phyloP scores from a whole-genome alignment of 2,329 filamentous ascomycete genomes.

The Arthrinium puccinioides region DNA sequence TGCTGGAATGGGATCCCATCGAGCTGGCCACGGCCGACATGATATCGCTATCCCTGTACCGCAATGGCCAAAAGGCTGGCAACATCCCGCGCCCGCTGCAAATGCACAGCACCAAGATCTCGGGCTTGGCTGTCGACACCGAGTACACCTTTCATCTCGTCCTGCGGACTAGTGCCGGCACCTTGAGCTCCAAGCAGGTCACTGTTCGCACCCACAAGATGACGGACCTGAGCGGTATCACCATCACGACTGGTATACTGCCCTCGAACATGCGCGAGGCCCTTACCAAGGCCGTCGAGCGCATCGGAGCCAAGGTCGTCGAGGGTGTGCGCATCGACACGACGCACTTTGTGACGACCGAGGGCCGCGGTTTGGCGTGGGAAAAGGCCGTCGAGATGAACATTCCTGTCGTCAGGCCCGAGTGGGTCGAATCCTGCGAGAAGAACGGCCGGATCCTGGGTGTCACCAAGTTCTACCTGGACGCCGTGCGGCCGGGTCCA shows the following conservation, averaged over 20 bases:
- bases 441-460: constrained; percentile 86
- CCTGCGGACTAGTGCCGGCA: constrained; percentile 83
- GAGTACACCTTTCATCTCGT: constrained; percentile 93
- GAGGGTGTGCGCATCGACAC: constrained; percentile 93
- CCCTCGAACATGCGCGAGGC: constrained; percentile 65
- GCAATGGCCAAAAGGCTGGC: constrained; percentile 94
- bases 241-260: constrained; percentile 84
- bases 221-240: constrained; percentile 94
- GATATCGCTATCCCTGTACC: constrained; percentile 81
- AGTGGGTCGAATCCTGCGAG: constrained; percentile 98
- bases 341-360: constrained; percentile 95
- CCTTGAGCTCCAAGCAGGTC: constrained; percentile 75
- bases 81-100: constrained; percentile 82
- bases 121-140: constrained; percentile 88
- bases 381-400: constrained; percentile 98
- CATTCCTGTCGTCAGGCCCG: constrained; percentile 90
- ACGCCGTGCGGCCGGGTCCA: constrained; percentile 55
- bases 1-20: constrained; percentile 96
- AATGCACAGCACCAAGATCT: constrained; percentile 95
- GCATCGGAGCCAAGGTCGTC: constrained; percentile 87
- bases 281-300: constrained; percentile 67
- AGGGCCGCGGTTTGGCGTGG: constrained; percentile 83
- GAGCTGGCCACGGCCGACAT: constrained; percentile 87
- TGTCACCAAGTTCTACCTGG: constrained; percentile 92
- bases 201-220: constrained; percentile 93